Base-by-base conservation (phyloP, 129 eudicot species). In the Chrysanthemum makinoi region DNA sequence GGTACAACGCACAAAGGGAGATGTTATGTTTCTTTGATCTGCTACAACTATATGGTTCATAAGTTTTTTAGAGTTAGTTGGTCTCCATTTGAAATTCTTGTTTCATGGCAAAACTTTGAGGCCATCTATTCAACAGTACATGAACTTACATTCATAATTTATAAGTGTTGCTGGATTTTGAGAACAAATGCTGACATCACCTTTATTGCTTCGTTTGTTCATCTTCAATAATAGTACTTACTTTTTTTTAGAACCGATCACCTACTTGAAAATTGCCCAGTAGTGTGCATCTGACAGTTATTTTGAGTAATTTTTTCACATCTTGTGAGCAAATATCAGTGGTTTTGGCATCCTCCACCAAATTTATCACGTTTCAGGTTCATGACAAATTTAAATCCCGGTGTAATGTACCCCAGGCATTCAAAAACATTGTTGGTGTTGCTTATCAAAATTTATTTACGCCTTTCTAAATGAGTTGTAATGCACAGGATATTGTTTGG, bases 1-100 rank as follows among this genome's bases (percentile, higher is more conserved):
- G 68, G 47, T 11, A 11, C 22, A 72, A 48, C 53, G 51, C 73
- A 70, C 2, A 65, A 65, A 58, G 63, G 48, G 70, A 52, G n/a
- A 49, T 44, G 33, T 17, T 56, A 30, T 7, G 48, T 39, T 26
- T 51, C 52, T 67, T 76, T 76, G 54, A 54, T 62, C 19, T 28
- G 35, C 70, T 46, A 47, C 50, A 18, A 17, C 16, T 33, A 62
- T 63, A 62, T 28, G 1, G 39, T 44, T 12, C 62, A 17, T 75
- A 57, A 66, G 52, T 47, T 2, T 11, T 26, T 2, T 17, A 59
- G 48, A 30, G 58, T 72, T 66, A 44, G 59, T 66, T 57, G 57
- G 33, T 22, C 33, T 73, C 20, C 10, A 5, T 26, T 59, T 44
- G 33, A 35, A 20, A 48, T 15, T 52, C 35, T 66, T 66, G 58